These are phyloP conservation scores for Pichia terricola DNA, from an alignment of 1,139 yeast species.

Conservation along the genomic window DNA sequence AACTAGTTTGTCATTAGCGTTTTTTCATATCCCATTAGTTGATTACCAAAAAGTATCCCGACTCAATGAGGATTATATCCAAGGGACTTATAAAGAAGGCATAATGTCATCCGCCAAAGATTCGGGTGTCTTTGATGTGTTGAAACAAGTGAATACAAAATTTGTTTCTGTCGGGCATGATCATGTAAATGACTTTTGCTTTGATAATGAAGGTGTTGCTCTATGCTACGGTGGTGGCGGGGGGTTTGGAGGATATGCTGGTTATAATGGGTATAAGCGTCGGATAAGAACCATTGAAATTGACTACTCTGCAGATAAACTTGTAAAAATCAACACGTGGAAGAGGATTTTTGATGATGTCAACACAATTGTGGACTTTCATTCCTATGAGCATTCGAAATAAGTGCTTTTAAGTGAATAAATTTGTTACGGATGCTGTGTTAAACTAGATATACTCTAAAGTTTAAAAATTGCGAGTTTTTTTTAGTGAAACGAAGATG, in stretches of 20 bases:
- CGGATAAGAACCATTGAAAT: constrained; percentile 64
- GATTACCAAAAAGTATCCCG: constrained; percentile 37
- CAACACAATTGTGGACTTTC: neutral
- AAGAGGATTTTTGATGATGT: constrained; percentile 56
- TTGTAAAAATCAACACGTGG: constrained; percentile 37
- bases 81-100: constrained; percentile 49
- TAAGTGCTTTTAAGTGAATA: neutral
- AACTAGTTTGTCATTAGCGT: constrained; percentile 46
- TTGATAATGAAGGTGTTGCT: constrained; percentile 52
- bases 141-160: constrained; percentile 56
- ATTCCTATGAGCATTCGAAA: neutral
- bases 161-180: constrained; percentile 86
- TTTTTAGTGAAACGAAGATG: no score
- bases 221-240: constrained; percentile 88
- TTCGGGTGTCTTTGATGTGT: constrained; percentile 49
- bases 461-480: no score
- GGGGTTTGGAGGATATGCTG: constrained; percentile 94
- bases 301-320: constrained; percentile 29
- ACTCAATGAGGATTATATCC: constrained; percentile 22
- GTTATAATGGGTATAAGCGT: constrained; percentile 77
- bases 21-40: constrained; percentile 87
- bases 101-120: constrained; percentile 61
- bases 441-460: no score
- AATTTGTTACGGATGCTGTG: no score
- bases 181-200: constrained; percentile 86